Percentiles rank a stretch among this genome's conserved stretches.
Evolutionary conservation across 352 stramenopile species (phyloP).

Genomic region (Phytophthora cactorum): DNA sequence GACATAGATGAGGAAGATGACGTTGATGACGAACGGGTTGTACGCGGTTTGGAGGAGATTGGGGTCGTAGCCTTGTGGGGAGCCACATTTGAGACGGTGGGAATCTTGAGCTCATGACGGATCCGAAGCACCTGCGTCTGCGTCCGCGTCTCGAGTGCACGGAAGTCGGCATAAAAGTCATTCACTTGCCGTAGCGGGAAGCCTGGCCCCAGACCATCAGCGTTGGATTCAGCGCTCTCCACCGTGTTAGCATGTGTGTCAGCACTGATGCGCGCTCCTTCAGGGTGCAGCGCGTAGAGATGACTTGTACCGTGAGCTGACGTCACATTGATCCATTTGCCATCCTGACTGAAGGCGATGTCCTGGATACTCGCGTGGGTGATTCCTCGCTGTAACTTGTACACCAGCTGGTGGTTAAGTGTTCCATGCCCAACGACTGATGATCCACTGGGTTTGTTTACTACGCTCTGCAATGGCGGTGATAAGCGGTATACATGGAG

Average conservation of each 20-base stretch:
- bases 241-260: conserved; percentile 71
- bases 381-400: conserved; percentile 89
- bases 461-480: conserved; percentile 56
- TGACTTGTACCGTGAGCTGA: conserved; percentile 87
- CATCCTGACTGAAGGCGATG: conserved; percentile 81
- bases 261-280: conserved; percentile 69
- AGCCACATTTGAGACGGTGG: conserved; percentile 14
- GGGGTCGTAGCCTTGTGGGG: conserved; percentile 22
- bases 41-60: conserved; percentile 30
- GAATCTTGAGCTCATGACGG: conserved; percentile 59
- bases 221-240: conserved; percentile 28
- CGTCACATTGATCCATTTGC: conserved; percentile 89
- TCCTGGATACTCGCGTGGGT: conserved; percentile 87
- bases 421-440: conserved; percentile 23
- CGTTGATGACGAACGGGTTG: conserved; percentile 40
- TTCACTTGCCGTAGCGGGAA: conserved; percentile 56
- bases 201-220: conserved; percentile 21
- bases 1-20: conserved; percentile 48
- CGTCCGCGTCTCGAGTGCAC: conserved; percentile 65
- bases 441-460: conserved; percentile 28
- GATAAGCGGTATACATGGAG: conserved; percentile 85
- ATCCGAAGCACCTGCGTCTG: conserved; percentile 79
- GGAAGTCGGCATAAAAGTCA: conserved; percentile 78
- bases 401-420: conserved; percentile 63
- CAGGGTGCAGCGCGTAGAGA: conserved; percentile 80